These are phyloP conservation scores for Escallonia herrerae DNA, from an alignment of 129 eudicot species.

Conservation along the genomic window DNA sequence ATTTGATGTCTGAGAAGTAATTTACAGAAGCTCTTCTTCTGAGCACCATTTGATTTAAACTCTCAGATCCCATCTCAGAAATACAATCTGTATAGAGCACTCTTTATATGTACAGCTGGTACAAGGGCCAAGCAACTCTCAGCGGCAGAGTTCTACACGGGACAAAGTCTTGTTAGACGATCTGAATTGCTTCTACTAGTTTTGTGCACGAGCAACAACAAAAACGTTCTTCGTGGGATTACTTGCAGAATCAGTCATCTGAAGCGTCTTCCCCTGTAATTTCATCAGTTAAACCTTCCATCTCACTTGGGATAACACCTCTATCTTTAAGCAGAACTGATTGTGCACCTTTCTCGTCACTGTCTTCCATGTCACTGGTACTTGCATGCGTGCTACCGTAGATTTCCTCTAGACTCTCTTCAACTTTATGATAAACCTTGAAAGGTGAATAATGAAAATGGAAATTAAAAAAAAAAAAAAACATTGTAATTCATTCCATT, in stretches of 20 bases:
- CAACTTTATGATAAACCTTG: conserved; percentile 77
- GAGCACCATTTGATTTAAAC: too few relatives aligned
- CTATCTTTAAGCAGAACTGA: conserved; percentile 6
- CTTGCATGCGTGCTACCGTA: conserved; percentile 1
- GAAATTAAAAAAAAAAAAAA: not conserved
- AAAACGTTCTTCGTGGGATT: not conserved
- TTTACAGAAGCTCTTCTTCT: too few relatives aligned
- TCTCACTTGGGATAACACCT: conserved; percentile 2
- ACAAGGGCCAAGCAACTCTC: not conserved
- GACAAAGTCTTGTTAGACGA: not conserved
- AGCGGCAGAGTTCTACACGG: not conserved
- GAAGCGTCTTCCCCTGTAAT: conserved; percentile 3
- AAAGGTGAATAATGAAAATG: not conserved
- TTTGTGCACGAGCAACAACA: conserved; percentile 6
- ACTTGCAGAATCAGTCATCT: not conserved
- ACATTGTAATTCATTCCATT: not conserved
- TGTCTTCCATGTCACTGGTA: not conserved
- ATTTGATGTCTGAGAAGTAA: too few relatives aligned
- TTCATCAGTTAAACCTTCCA: conserved; percentile 14
- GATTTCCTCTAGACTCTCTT: conserved; percentile 40
- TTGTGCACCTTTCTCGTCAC: conserved; percentile 20
- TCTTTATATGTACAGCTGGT: not conserved
- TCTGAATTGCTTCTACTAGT: conserved; percentile 1
- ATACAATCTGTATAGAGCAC: too few relatives aligned
- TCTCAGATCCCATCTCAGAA: too few relatives aligned